Evolutionary conservation across 2,329 filamentous ascomycete species (phyloP).

Genomic region (Akanthomyces uredinophilus): DNA sequence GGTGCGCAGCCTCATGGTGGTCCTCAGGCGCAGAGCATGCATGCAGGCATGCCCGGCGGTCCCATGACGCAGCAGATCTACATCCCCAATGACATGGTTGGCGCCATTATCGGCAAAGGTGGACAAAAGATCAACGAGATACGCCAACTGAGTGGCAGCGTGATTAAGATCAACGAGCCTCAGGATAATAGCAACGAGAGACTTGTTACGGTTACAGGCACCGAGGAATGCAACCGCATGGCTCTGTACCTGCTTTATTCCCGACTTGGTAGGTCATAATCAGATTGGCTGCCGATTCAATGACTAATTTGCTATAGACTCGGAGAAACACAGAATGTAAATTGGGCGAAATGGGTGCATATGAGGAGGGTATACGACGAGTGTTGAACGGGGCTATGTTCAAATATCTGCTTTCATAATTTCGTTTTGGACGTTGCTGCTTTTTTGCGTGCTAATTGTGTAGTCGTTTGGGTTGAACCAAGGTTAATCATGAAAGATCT

Average conservation of each 20-base stretch:
- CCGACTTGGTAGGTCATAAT: constrained; percentile 68
- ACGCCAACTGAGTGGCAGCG: constrained; percentile 89
- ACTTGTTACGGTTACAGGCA: constrained; percentile 93
- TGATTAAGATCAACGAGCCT: constrained; percentile 99
- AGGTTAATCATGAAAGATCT: constrained; percentile 10
- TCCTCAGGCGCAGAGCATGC: constrained; percentile 68
- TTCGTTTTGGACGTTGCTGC: not conserved
- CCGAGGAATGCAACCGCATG: constrained; percentile 98
- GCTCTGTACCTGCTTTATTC: constrained; percentile 99
- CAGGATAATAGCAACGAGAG: constrained; percentile 99
- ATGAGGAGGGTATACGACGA: not conserved
- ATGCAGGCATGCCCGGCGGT: constrained; percentile 50
- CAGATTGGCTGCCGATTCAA: constrained; percentile 18
- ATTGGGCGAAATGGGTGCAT: not conserved
- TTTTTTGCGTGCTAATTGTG: not conserved
- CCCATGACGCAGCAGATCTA: constrained; percentile 97
- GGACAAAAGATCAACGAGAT: constrained; percentile 99
- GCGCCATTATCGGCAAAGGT: constrained; percentile 97
- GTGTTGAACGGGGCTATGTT: constrained; percentile 5
- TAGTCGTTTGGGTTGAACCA: constrained; percentile 10
- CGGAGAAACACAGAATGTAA: constrained; percentile 42
- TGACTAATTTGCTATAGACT: constrained; percentile 29
- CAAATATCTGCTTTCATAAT: not conserved
- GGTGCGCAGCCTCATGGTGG: constrained; percentile 54
- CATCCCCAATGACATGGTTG: constrained; percentile 99